Percentiles rank a stretch among this genome's conserved stretches.
Evolutionary conservation across 495 filamentous ascomycete species (phyloP).

Genomic region (Penicillium bialowiezense): DNA sequence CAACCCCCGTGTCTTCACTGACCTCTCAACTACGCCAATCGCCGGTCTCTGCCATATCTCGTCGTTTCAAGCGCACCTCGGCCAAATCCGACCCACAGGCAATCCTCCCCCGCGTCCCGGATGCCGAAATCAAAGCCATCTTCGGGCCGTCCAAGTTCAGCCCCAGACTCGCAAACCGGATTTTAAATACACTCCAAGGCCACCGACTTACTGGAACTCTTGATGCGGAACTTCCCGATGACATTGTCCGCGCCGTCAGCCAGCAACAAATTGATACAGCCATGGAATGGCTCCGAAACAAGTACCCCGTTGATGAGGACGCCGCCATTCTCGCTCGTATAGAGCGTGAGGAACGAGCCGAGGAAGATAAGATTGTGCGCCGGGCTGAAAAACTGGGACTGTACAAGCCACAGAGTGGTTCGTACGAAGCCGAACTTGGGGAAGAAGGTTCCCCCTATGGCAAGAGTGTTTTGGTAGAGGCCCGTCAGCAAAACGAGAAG

Average conservation of each 20-base stretch:
- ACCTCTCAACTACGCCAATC: neutral
- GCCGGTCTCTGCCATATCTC: constrained; percentile 1
- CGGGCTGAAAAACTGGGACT: constrained; percentile 43
- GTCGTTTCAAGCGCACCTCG: constrained; percentile 26
- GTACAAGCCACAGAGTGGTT: constrained; percentile 51
- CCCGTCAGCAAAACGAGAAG: constrained; percentile 46
- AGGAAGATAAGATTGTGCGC: constrained; percentile 40
- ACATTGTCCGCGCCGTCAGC: constrained; percentile 40
- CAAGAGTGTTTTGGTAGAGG: constrained; percentile 48
- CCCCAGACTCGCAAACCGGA: constrained; percentile 54
- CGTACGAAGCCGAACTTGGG: constrained; percentile 41
- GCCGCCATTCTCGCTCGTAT: constrained; percentile 58
- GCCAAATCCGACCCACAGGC: constrained; percentile 9
- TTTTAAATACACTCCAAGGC: constrained; percentile 68
- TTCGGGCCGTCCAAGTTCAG: constrained; percentile 56
- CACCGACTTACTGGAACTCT: constrained; percentile 74
- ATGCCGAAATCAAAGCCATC: constrained; percentile 55
- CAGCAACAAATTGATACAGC: constrained; percentile 43
- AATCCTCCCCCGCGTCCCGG: constrained; percentile 31
- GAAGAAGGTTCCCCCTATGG: constrained; percentile 40
- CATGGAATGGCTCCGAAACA: constrained; percentile 64
- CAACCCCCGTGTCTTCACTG: neutral
- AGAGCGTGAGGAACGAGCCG: constrained; percentile 52
- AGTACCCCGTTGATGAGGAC: constrained; percentile 74
- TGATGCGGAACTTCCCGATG: constrained; percentile 46